Evolutionary conservation across 345 rosid genomes (phyloP), one percentile per base, ranked within the genome.

Genomic region (Sisymbrium irio): DNA sequence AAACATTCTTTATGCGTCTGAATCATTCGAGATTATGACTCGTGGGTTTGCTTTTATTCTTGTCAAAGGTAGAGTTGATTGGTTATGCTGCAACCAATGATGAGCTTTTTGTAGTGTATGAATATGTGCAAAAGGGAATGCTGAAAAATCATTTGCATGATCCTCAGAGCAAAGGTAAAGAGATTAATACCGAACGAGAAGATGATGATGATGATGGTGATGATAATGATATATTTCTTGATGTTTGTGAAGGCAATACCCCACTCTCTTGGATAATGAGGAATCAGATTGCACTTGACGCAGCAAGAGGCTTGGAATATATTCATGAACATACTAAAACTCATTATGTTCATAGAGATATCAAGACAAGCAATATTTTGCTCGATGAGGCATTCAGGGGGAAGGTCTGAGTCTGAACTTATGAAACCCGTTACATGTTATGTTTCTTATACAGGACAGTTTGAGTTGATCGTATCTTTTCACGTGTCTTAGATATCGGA

Each of bases 221-320:
- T 53, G 13, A 46, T 17, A 22, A 3, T 58, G 51, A 57, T 71
- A 19, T 72, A 25, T 17, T 11, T 62, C 0, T 70, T 15, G 18
- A 50, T 65, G 51, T 45, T 42, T 18, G 62, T 84, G 80, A 79
- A 95, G 97, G 99, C 60, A 86, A 86, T 79, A 84, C 97, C 1
- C 77, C 90, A 9, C 85, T 95, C 53, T 91, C 99, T 14, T 95
- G 97, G 98, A 88, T 85, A 75, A 87, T 85, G 87, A 86, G 97
- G 78, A 74, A 88, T 71, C 97, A 95, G 83, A 89, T 95, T 77
- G 92, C 93, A 17, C 92, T 95, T 13, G 99, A 91, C 62, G 85
- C 97, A 28, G 99, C 96, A 60, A 85, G 97, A 82, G 99, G 97
- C 51, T 81, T 95, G 62, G 99, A 95, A 67, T 95, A 95, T 84